Conservation (phyloP, 345 rosid genomes). For the Clarkia xantiana region DNA sequence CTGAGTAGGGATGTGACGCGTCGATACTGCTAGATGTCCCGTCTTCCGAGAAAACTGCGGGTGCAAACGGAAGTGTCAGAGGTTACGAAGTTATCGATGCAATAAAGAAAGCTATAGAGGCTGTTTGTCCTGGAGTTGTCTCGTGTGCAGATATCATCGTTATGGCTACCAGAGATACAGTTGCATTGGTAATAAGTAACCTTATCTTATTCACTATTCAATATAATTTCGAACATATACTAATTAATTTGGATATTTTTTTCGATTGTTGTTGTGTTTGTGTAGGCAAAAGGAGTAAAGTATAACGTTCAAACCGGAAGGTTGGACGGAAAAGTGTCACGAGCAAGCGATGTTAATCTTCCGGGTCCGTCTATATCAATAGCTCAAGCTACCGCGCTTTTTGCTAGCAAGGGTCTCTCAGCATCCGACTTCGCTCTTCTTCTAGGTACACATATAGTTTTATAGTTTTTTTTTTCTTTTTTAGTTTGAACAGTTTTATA, state of each 20-base stretch:
- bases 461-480: neutral
- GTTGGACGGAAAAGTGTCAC: conserved; percentile 6
- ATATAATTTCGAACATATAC: neutral
- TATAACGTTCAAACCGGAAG: conserved; percentile 9
- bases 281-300: conserved; percentile 1
- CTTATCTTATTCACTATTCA: neutral
- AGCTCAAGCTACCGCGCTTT: conserved; percentile 10
- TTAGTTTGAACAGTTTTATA: too few species aligned
- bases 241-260: neutral
- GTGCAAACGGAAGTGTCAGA: conserved; percentile 22
- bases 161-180: conserved; percentile 54
- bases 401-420: conserved; percentile 19
- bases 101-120: conserved; percentile 21
- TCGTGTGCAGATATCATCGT: conserved; percentile 52
- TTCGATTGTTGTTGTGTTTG: neutral
- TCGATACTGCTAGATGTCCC: conserved; percentile 24
- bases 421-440: conserved; percentile 35
- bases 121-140: conserved; percentile 28
- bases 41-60: conserved; percentile 24
- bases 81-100: conserved; percentile 25
- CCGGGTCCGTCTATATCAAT: conserved; percentile 4
- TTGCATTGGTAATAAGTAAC: conserved; percentile 16
- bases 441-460: conserved; percentile 18
- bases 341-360: conserved; percentile 8
- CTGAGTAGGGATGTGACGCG: conserved; percentile 31